Base-by-base conservation (phyloP, 805 yeast species). In the Cephaloascus albidus region DNA sequence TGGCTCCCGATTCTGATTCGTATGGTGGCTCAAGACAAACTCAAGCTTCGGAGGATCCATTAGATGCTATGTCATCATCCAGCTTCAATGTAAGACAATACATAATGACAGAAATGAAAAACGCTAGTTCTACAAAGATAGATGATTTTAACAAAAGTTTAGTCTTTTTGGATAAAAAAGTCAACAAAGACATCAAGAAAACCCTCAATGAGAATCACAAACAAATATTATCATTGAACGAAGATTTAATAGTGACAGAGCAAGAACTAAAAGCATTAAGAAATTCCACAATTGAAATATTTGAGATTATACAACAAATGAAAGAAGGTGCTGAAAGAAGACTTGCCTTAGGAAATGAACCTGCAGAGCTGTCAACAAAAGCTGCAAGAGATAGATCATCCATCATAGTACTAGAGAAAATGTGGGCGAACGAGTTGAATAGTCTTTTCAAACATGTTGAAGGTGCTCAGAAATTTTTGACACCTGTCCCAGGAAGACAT, bases 391-490 rank as follows among this genome's bases (percentile, higher is more conserved):
- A 83, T 53, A 65, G 95, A 34, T 76, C 81, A 43, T 78, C 88
- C 40, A 76, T 87, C 38, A 50, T 82, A 39, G 75, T 85, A 39
- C 61, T 88, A 38, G 90, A 85, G 54, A 79, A 79, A 49, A 74
- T 84, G 66, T 87, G 96, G 96, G 83, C 79, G 14, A 67, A 68
- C 34, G 87, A 84, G 51, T 63, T 88, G 52, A 75, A 73, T 40
- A 70, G 76, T 6, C 60, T 88, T 38, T 87, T 81, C 57, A 78
- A 78, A 48, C 86, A 83, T 45, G 95, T 89, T 14, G 96, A 89
- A 46, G 94, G 96, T n/a, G 88, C 95, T 1, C 89, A 85, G 49
- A 84, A 84, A 51, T 76, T 72, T 43, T 67, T 88, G 31, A 83
- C 87, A 17, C 76, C 85, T 1, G 56, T 74, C 5, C 86, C 89